These are phyloP conservation scores for Helicostylum pulchrum DNA, from an alignment of 192 early-diverging fungal species.

Conservation along the genomic window DNA sequence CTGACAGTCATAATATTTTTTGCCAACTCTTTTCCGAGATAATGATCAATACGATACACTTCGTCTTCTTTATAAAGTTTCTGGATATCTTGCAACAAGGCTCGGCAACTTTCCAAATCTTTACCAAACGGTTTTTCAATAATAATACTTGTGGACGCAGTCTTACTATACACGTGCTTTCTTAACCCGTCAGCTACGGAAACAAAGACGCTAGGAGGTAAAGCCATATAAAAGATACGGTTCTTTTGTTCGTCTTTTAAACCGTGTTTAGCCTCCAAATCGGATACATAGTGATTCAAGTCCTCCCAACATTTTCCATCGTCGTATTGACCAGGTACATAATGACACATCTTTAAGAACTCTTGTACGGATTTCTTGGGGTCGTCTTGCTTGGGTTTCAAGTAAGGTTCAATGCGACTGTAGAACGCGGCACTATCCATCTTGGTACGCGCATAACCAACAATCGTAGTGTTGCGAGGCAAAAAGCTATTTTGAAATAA, in stretches of 20 bases:
- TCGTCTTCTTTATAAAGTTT: slow-evolving; percentile 80
- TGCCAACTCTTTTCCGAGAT: slow-evolving; percentile 97
- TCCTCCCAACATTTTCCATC: slow-evolving; percentile 62
- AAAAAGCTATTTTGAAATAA: slow-evolving; percentile 79
- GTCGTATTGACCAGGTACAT: slow-evolving; percentile 83
- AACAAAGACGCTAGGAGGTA: slow-evolving; percentile 89
- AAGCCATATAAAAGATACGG: slow-evolving; percentile 75
- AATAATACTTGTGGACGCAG: slow-evolving; percentile 76
- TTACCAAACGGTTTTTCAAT: slow-evolving; percentile 97
- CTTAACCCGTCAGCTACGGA: slow-evolving; percentile 74
- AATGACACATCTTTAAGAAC: slow-evolving; percentile 70
- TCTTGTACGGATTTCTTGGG: slow-evolving; percentile 22
- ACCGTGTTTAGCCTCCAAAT: slow-evolving; percentile 45
- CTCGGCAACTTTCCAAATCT: slow-evolving; percentile 70
- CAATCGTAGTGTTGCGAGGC: slow-evolving; percentile 65
- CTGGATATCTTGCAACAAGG: slow-evolving; percentile 67
- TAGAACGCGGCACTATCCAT: slow-evolving; percentile 75
- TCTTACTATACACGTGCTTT: slow-evolving; percentile 59
- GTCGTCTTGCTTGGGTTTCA: slow-evolving; percentile 37
- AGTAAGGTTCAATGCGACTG: slow-evolving; percentile 66
- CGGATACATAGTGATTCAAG: slow-evolving; percentile 57
- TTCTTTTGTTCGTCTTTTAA: slow-evolving; percentile 29
- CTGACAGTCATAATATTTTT: slow-evolving; percentile 90
- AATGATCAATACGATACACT: slow-evolving; percentile 96
- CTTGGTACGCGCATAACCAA: slow-evolving; percentile 90